Evolutionary conservation across 306 rosid species (phyloP).

Genomic region (Luffa acutangula): DNA sequence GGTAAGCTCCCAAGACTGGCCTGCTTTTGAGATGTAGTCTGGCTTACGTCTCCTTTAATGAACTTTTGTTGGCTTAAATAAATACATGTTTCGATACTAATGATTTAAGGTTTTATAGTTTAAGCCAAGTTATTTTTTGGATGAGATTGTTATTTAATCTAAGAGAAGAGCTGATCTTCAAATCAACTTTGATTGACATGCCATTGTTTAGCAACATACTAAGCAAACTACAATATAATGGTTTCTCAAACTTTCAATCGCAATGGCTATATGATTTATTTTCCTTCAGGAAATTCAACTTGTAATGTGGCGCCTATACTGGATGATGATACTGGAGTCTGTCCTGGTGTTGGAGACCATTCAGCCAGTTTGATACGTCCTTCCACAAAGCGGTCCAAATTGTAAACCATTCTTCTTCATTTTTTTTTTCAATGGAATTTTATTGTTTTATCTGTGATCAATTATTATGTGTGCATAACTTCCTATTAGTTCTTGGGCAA

Average conservation of each 20-base stretch:
- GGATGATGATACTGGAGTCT: slow-evolving; percentile 38
- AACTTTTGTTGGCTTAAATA: not conserved
- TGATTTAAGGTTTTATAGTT: not conserved
- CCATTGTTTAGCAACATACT: not conserved
- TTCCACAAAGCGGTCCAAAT: slow-evolving; percentile 74
- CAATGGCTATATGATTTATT: not conserved
- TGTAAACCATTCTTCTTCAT: slow-evolving; percentile 43
- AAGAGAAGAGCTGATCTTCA: not conserved
- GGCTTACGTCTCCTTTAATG: not conserved
- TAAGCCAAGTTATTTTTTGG: not conserved
- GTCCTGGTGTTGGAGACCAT: slow-evolving; percentile 37
- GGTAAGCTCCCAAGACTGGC: not conserved
- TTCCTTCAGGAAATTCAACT: slow-evolving; percentile 34
- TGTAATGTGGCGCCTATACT: slow-evolving; percentile 32
- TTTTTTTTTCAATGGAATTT: not conserved
- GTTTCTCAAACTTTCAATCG: not conserved
- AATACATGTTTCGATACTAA: not conserved
- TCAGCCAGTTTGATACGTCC: slow-evolving; percentile 48
- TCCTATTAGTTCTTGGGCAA: not conserved
- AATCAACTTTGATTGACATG: not conserved
- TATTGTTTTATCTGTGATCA: slow-evolving; percentile 5
- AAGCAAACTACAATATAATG: not conserved
- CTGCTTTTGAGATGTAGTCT: not conserved
- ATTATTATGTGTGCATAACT: not conserved
- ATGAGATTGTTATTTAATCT: not conserved